Conservation (phyloP, 176 grass and related monocot species). For the Eremochloa ophiuroides region DNA sequence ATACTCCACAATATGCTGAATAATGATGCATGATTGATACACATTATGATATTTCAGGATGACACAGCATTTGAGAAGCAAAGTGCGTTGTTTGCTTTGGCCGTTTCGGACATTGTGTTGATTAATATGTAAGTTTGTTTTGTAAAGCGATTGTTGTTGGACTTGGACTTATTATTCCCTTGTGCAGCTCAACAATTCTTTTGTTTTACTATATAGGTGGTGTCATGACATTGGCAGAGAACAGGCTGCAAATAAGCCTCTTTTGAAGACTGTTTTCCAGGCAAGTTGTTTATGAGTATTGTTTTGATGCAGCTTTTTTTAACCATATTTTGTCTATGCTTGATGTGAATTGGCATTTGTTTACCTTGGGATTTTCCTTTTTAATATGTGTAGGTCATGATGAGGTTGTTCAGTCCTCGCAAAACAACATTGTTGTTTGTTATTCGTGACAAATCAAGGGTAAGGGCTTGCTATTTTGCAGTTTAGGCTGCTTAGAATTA, state of each 20-base stretch:
- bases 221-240: constrained; percentile 99
- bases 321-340: not conserved
- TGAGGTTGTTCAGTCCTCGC: constrained; percentile 95
- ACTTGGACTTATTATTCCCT: constrained; percentile 2
- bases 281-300: constrained; percentile 34
- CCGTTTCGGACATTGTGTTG: constrained; percentile 94
- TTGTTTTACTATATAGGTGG: constrained; percentile 63
- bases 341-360: not conserved
- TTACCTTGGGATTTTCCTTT: not conserved
- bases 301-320: not conserved
- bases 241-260: constrained; percentile 99
- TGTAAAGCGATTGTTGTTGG: not conserved
- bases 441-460: constrained; percentile 97
- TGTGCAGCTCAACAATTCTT: constrained; percentile 8
- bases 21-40: constrained; percentile 4
- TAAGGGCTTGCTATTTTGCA: constrained; percentile 26
- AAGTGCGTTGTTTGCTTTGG: constrained; percentile 98
- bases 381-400: constrained; percentile 75
- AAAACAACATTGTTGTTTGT: constrained; percentile 96
- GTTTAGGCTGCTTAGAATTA: constrained; percentile 4
- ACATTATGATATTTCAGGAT: constrained; percentile 52
- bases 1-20: not conserved
- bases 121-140: constrained; percentile 92
- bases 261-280: constrained; percentile 99
- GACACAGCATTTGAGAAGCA: constrained; percentile 99